Evolutionary conservation across 495 filamentous ascomycete genomes (phyloP).

Genomic region (Extremus antarcticus): DNA sequence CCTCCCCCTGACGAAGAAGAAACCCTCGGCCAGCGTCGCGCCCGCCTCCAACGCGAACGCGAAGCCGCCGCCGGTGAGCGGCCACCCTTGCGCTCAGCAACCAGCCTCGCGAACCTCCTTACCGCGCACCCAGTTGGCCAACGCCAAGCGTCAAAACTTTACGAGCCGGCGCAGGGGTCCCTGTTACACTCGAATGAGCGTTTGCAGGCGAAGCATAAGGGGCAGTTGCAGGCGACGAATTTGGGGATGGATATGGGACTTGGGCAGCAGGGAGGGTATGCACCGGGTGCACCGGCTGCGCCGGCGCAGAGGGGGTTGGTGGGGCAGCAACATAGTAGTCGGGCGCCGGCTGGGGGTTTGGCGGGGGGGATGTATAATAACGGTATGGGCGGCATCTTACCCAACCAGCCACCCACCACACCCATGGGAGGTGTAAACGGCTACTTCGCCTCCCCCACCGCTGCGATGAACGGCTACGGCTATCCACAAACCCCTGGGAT

Average conservation of each 20-base stretch:
- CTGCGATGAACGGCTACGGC: slow-evolving; percentile 1
- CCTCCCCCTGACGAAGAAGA: slow-evolving; percentile 52
- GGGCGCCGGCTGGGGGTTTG: slow-evolving; percentile 33
- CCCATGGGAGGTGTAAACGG: not conserved
- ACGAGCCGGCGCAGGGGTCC: slow-evolving; percentile 19
- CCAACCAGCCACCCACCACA: not conserved
- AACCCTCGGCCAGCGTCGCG: slow-evolving; percentile 76
- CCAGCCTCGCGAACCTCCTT: slow-evolving; percentile 41
- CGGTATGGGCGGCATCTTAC: slow-evolving; percentile 35
- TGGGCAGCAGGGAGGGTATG: not conserved
- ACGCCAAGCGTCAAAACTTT: slow-evolving; percentile 4
- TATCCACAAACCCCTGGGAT: not conserved
- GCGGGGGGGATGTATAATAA: slow-evolving; percentile 43
- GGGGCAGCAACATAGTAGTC: slow-evolving; percentile 23
- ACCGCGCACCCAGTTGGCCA: slow-evolving; percentile 42
- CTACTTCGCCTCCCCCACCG: slow-evolving; percentile 11
- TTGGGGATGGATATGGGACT: not conserved
- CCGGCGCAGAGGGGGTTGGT: slow-evolving; percentile 20
- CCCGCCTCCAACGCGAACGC: slow-evolving; percentile 64
- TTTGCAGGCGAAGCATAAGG: slow-evolving; percentile 17
- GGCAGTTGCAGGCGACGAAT: slow-evolving; percentile 20
- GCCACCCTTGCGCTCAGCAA: not conserved
- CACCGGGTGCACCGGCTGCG: not conserved
- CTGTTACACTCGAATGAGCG: slow-evolving; percentile 24
- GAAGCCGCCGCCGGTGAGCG: slow-evolving; percentile 33